Evolutionary conservation across 345 rosid genomes (phyloP), one percentile per base, ranked within the genome.

Genomic region (Bretschneidera sinensis): DNA sequence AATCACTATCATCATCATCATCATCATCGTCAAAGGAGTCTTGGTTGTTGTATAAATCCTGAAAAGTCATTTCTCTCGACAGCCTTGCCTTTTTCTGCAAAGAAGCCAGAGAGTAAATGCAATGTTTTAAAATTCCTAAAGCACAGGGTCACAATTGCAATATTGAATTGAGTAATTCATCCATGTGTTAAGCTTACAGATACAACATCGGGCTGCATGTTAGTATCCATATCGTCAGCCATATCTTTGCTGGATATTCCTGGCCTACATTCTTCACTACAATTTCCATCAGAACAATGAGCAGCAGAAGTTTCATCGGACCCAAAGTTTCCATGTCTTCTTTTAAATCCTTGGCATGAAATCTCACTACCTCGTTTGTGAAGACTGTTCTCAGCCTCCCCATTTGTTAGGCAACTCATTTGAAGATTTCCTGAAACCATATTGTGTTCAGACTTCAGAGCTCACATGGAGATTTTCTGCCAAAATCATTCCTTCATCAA

Each of bases 1-100:
- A 90, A 13, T 94, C 97, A 74, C 88, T 85, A 65, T 86, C 94
- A 53, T 89, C n/a, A n/a, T n/a, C n/a, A n/a, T n/a, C 96, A 21
- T 92, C 98, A 17, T 89, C 89, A 0, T 79, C 95, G 39, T 81
- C 71, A 31, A 81, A 76, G 47, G 69, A 61, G 17, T 69, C 51
- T n/a, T 83, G 74, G 19, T 79, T 72, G 48, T 67, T 63, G 69
- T 81, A 84, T 66, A 90, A 75, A 67, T 90, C 97, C 69, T 83
- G 80, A 57, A 86, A 76, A 52, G 91, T 89, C 82, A 83, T 74
- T 51, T 90, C 92, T 71, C 75, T 79, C 18, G 71, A 81, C 51
- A 66, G 58, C 63, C 78, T 79, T 51, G 69, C 76, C 70, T 74
- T 74, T 49, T 75, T 82, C 86, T 85, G 83, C 63, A 63, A 25